Evolutionary conservation across 225 moss, liverwort and hornwort genomes (phyloP).

Genomic region (Marchantia paleacea): DNA sequence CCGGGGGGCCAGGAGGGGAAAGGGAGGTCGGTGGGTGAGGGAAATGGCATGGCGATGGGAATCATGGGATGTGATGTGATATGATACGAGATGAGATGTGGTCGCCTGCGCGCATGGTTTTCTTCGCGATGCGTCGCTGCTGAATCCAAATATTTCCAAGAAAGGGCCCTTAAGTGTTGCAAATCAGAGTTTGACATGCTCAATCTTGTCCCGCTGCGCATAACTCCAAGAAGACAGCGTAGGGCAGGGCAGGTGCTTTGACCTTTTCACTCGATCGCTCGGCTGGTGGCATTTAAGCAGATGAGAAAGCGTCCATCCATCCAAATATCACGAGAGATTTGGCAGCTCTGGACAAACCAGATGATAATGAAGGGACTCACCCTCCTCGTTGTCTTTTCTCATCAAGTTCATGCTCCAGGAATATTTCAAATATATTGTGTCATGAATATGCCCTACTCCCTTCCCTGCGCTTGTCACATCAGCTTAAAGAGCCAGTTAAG

Average conservation of each 20-base stretch:
- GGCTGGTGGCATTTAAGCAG: neutral
- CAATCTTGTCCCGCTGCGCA: neutral
- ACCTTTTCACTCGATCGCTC: neutral
- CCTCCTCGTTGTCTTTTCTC: conserved; percentile 7
- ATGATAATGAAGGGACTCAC: neutral
- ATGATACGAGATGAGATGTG: neutral
- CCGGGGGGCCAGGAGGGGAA: neutral
- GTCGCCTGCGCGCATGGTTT: neutral
- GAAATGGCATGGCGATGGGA: neutral
- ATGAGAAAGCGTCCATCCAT: conserved; percentile 4
- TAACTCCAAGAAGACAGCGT: neutral
- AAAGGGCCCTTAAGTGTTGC: neutral
- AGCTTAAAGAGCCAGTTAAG: neutral
- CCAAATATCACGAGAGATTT: neutral
- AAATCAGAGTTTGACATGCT: conserved; percentile 1
- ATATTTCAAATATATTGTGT: neutral
- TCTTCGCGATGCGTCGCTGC: neutral
- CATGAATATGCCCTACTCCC: neutral
- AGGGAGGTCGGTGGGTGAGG: neutral
- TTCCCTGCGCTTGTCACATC: neutral
- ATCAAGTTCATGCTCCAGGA: neutral
- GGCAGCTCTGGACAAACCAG: neutral
- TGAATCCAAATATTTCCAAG: neutral
- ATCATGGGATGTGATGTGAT: neutral
- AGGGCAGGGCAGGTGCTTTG: neutral